Evolutionary conservation across 257 asterid genomes (phyloP).

Genomic region (Petunia secreta): DNA sequence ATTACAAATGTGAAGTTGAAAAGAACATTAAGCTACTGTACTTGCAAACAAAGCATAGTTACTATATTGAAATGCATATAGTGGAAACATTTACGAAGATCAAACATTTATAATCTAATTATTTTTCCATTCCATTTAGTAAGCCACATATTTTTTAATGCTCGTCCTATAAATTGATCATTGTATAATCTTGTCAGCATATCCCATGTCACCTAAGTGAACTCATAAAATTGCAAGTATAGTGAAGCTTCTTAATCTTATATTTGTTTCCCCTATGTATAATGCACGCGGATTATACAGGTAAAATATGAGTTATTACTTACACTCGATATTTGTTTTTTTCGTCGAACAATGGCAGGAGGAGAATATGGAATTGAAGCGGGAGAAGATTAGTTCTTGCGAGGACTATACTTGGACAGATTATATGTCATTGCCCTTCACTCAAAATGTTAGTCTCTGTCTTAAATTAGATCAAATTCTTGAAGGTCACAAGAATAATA

Average conservation of each 20-base stretch:
- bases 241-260: background rate
- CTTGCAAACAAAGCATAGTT: too few relatives aligned
- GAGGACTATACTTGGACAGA: slow-evolving; percentile 85
- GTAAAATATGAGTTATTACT: too few relatives aligned
- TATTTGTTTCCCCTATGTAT: background rate
- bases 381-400: slow-evolving; percentile 46
- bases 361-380: slow-evolving; percentile 84
- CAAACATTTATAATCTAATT: background rate
- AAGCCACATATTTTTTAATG: too few relatives aligned
- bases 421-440: slow-evolving; percentile 70
- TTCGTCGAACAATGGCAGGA: slow-evolving; percentile 48
- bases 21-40: background rate
- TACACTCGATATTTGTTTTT: background rate
- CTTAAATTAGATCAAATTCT: background rate
- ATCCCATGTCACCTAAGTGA: too few relatives aligned
- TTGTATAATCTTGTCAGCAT: too few relatives aligned
- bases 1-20: background rate
- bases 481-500: background rate
- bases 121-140: background rate
- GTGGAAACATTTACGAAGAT: too few relatives aligned
- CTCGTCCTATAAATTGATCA: too few relatives aligned
- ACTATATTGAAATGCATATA: too few relatives aligned
- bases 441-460: slow-evolving; percentile 68
- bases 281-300: too few relatives aligned
- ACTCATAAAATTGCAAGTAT: background rate